Evolutionary conservation across 768 basidiomycete species (phyloP).

Genomic region (Suillus discolor): DNA sequence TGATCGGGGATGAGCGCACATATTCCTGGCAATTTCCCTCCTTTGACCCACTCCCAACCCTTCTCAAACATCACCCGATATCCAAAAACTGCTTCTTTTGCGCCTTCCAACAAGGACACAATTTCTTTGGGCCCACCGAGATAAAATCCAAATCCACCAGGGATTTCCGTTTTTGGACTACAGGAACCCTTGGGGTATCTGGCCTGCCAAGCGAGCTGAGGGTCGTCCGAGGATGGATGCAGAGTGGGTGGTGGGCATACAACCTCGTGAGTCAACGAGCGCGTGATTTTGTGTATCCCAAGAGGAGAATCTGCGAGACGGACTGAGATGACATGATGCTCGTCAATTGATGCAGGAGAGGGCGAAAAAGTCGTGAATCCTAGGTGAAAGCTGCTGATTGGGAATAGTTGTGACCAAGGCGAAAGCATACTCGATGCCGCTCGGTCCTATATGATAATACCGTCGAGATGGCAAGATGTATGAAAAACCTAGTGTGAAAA

Average conservation of each 20-base stretch:
- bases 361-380: constrained; percentile 43
- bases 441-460: background rate
- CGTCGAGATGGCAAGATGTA: background rate
- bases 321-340: constrained; percentile 26
- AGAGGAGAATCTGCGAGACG: constrained; percentile 45
- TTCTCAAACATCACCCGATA: constrained; percentile 68
- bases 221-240: constrained; percentile 15
- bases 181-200: constrained; percentile 62
- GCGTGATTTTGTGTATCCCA: constrained; percentile 51
- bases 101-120: constrained; percentile 36
- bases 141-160: constrained; percentile 76
- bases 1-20: constrained; percentile 45
- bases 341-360: constrained; percentile 19
- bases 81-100: constrained; percentile 59
- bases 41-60: constrained; percentile 70
- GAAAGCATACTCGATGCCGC: background rate
- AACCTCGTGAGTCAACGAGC: constrained; percentile 35
- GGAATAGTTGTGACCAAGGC: constrained; percentile 8
- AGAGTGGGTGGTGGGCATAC: constrained; percentile 26
- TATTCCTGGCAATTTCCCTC: constrained; percentile 76
- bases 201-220: constrained; percentile 57
- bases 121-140: constrained; percentile 55
- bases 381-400: constrained; percentile 11
- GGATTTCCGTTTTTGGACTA: constrained; percentile 51
- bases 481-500: background rate